Percentiles rank a stretch among this genome's conserved stretches.
phyloP scores from a whole-genome alignment of 2,329 filamentous ascomycete species.

The Phoma herbarum region DNA sequence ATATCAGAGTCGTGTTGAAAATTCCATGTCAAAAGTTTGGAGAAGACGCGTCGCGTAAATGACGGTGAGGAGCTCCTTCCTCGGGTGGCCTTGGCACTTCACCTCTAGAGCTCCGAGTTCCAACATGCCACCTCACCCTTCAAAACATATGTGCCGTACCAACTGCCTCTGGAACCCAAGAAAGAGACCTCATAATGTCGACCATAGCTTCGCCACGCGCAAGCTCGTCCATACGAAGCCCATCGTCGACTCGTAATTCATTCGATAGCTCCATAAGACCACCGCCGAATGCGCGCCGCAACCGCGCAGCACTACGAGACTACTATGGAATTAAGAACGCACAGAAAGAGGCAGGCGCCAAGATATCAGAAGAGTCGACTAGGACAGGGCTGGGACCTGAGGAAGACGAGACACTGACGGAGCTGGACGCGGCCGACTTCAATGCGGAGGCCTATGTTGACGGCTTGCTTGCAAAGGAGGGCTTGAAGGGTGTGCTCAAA shows the following conservation, averaged over 20 bases:
- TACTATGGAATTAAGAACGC: conserved; percentile 84
- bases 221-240: conserved; percentile 69
- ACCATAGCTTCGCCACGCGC: conserved; percentile 67
- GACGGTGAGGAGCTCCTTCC: conserved; percentile 31
- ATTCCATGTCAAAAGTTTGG: background rate
- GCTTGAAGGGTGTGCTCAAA: conserved; percentile 72
- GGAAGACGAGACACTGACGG: conserved; percentile 67
- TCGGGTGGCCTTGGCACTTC: conserved; percentile 32
- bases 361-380: conserved; percentile 45
- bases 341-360: conserved; percentile 41
- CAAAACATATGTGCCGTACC: background rate
- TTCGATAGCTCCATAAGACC: conserved; percentile 57
- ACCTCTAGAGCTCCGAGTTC: conserved; percentile 12
- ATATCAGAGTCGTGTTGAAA: background rate
- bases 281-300: conserved; percentile 64
- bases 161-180: background rate
- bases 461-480: conserved; percentile 67
- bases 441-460: conserved; percentile 74
- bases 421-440: conserved; percentile 79
- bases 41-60: conserved; percentile 37
- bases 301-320: conserved; percentile 87
- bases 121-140: conserved; percentile 7
- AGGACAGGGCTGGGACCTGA: conserved; percentile 48
- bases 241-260: conserved; percentile 80
- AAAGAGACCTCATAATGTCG: conserved; percentile 57